These are phyloP conservation scores for Paramecium octaurelia DNA, from an alignment of 73 alveolate species.

Conservation along the genomic window DNA sequence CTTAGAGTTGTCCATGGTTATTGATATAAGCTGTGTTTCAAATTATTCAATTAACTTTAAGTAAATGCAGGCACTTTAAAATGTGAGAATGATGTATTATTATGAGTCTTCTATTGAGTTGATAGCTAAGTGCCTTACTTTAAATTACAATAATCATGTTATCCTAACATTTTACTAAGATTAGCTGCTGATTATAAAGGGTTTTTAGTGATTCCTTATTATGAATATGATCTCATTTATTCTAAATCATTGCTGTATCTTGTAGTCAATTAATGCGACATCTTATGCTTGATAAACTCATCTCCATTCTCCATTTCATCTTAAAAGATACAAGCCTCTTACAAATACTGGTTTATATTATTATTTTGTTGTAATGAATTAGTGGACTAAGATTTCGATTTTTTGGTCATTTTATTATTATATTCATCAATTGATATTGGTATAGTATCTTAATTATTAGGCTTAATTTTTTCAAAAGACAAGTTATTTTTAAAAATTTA, in stretches of 20 bases:
- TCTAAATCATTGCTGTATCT: neutral
- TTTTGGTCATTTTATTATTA: neutral
- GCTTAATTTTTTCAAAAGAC: neutral
- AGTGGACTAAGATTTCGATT: conserved; percentile 29
- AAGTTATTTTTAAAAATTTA: neutral
- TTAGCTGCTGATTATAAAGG: neutral
- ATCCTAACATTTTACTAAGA: neutral
- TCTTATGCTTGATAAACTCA: neutral
- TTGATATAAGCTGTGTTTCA: neutral
- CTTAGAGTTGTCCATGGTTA: conserved; percentile 17
- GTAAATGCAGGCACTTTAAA: conserved; percentile 31
- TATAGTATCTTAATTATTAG: neutral
- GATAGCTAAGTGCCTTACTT: neutral
- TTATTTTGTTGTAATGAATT: neutral
- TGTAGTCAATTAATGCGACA: neutral
- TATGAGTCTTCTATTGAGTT: conserved; percentile 2
- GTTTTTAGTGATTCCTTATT: neutral
- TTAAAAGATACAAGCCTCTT: conserved; percentile 13
- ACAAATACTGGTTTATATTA: neutral
- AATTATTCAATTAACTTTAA: neutral
- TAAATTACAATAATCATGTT: neutral
- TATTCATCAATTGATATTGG: neutral
- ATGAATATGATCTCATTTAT: neutral
- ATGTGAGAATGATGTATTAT: conserved; percentile 17
- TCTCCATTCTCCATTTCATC: neutral